phyloP scores from a whole-genome alignment of 345 rosid genomes.

The Eucalyptus virginea region DNA sequence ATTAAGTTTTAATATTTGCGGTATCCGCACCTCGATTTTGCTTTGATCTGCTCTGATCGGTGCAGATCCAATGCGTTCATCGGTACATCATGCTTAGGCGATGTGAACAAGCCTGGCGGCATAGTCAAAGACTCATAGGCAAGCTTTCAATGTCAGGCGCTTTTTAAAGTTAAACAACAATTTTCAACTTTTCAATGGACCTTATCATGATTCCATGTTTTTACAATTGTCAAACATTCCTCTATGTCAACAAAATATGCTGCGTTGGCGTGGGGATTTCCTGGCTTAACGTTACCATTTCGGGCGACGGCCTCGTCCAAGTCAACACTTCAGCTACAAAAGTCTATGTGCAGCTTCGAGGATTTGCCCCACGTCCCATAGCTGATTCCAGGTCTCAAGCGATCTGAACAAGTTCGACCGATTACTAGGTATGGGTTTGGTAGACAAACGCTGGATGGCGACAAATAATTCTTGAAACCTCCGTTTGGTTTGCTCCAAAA shows the following conservation, averaged over 20 bases:
- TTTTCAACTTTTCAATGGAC: not conserved
- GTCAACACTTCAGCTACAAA: not conserved
- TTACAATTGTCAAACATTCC: not conserved
- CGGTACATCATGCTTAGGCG: not conserved
- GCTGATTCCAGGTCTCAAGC: accelerated
- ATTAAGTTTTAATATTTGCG: no score
- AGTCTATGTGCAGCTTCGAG: not conserved
- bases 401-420: accelerated
- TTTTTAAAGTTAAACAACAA: not conserved
- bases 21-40: accelerated
- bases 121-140: not conserved
- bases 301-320: not conserved
- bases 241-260: not conserved
- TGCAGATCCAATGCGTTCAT: not conserved
- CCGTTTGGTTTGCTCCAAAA: accelerated
- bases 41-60: not conserved
- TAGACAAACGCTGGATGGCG: no score
- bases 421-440: no score
- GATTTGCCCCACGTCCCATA: no score
- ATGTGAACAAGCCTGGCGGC: no score
- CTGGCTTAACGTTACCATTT: not conserved
- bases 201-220: not conserved
- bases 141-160: not conserved
- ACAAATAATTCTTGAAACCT: no score
- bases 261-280: not conserved